Percentiles rank a stretch among this genome's conserved stretches.
Conservation (phyloP, 345 rosid genomes). For the Salix udensis region DNA sequence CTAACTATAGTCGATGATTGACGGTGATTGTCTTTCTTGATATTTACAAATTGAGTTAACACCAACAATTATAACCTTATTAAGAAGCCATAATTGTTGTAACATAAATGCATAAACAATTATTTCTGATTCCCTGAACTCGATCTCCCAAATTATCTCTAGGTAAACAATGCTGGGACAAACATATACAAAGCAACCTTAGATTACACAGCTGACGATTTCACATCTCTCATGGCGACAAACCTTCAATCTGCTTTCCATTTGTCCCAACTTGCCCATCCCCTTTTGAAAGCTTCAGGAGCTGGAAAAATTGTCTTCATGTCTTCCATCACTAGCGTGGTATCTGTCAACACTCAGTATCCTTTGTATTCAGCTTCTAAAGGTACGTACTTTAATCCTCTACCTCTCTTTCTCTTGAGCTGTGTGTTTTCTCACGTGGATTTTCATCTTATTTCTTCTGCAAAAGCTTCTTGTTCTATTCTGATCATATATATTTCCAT, state of each 20-base stretch:
- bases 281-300: conserved; percentile 1
- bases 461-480: not conserved
- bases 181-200: not conserved
- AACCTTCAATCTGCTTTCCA: conserved; percentile 2
- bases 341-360: not conserved
- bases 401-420: not conserved
- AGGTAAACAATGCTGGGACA: not conserved
- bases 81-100: too few relatives aligned
- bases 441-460: not conserved
- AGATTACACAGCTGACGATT: conserved; percentile 1
- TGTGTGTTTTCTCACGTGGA: not conserved
- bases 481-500: not conserved
- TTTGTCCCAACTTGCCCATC: not conserved
- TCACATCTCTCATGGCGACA: not conserved
- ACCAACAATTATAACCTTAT: too few relatives aligned
- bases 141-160: too few relatives aligned
- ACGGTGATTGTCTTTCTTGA: too few relatives aligned
- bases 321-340: not conserved
- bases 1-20: too few relatives aligned
- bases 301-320: not conserved
- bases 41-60: too few relatives aligned
- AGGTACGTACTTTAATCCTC: not conserved
- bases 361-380: not conserved
- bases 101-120: too few relatives aligned
- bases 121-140: too few relatives aligned